Percentiles rank a stretch among this genome's conserved stretches.
phyloP scores from a whole-genome alignment of 352 stramenopile species.

The Elongisporangium anandrum region DNA sequence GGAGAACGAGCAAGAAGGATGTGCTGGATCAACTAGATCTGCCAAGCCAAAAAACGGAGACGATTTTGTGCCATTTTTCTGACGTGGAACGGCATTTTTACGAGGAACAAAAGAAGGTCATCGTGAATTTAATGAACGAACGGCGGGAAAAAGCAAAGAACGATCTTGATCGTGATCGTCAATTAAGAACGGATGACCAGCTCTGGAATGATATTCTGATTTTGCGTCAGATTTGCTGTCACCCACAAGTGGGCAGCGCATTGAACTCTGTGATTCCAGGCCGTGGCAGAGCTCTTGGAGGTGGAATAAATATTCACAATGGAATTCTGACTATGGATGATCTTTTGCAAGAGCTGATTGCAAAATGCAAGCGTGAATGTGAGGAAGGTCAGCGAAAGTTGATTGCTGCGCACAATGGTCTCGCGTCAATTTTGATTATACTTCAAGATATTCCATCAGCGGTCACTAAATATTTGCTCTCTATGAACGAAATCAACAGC shows the following conservation, averaged over 20 bases:
- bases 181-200: constrained; percentile 15
- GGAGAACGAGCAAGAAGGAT: constrained; percentile 72
- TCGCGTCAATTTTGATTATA: constrained; percentile 27
- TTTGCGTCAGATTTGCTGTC: constrained; percentile 89
- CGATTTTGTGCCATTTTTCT: constrained; percentile 67
- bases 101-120: constrained; percentile 51
- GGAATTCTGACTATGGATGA: constrained; percentile 76
- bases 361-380: constrained; percentile 63
- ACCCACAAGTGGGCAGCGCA: constrained; percentile 82
- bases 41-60: constrained; percentile 44
- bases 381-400: constrained; percentile 81
- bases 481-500: constrained; percentile 31
- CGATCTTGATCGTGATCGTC: constrained; percentile 7
- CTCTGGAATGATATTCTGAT: constrained; percentile 72
- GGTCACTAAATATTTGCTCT: constrained; percentile 43
- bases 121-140: constrained; percentile 36
- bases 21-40: constrained; percentile 64
- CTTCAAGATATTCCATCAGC: background rate
- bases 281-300: background rate
- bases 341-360: constrained; percentile 67
- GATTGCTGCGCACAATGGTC: constrained; percentile 69
- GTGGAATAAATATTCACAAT: constrained; percentile 2
- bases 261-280: constrained; percentile 11
- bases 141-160: constrained; percentile 18
- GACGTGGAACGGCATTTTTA: constrained; percentile 82